Evolutionary conservation across 225 moss, liverwort and hornwort species (phyloP).

Genomic region (Ulota crispa): DNA sequence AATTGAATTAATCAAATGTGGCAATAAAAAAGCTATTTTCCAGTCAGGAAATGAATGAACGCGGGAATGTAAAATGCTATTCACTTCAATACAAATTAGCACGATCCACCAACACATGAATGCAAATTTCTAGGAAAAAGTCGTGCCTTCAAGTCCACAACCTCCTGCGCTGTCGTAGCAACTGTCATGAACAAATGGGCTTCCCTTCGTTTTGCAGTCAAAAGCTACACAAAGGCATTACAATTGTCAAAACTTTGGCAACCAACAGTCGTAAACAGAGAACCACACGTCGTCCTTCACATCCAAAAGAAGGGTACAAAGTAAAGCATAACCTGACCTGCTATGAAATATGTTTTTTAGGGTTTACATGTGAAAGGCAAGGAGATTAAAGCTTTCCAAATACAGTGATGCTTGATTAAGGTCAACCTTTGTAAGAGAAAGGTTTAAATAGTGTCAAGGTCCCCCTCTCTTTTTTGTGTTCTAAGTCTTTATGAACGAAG

Average conservation of each 20-base stretch:
- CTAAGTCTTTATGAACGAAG: too few relatives aligned
- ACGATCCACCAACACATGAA: constrained; percentile 65
- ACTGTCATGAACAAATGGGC: constrained; percentile 65
- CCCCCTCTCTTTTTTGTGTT: too few relatives aligned
- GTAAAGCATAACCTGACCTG: constrained; percentile 50
- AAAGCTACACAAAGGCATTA: constrained; percentile 40
- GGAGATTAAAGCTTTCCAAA: not conserved
- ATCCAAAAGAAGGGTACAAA: not conserved
- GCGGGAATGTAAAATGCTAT: constrained; percentile 37
- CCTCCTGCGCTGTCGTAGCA: constrained; percentile 78
- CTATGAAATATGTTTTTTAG: not conserved
- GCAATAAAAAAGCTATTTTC: not conserved
- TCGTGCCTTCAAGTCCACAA: constrained; percentile 78
- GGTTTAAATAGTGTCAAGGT: too few relatives aligned
- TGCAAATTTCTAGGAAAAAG: not conserved
- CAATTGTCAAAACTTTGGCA: constrained; percentile 16
- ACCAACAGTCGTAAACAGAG: not conserved
- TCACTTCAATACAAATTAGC: constrained; percentile 73
- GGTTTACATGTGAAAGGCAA: not conserved
- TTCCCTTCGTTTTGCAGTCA: constrained; percentile 74
- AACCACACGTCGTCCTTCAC: not conserved
- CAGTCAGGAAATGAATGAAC: not conserved
- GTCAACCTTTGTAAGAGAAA: too few relatives aligned
- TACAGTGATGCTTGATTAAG: too few relatives aligned
- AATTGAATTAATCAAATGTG: not conserved